Evolutionary conservation across 2,329 filamentous ascomycete genomes (phyloP), one percentile per base, ranked within the genome.

Genomic region (Westerdykella sp.): DNA sequence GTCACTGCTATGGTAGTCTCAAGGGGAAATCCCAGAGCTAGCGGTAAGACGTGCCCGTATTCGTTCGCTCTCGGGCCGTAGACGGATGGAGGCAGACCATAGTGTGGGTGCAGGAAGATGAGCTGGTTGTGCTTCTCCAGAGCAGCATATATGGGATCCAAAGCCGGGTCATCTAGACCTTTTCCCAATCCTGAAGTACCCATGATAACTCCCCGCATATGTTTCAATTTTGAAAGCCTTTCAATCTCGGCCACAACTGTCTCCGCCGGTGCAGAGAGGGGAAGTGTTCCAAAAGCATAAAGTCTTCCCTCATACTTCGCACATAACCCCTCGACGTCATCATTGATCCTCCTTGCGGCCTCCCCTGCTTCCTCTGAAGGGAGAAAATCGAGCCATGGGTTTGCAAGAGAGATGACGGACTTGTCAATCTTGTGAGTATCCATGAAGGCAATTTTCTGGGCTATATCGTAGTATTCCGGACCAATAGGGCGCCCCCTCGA

Each of bases 381-480:
- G 0, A 95, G 69, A 61, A 95, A 96, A 67, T 96, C 90, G 2
- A 96, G 77, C 90, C 90, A 96, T 0, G 90, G 90, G 60, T 96
- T 96, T 12, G 90, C 90, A 16, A 95, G 80, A 1, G 87, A 93
- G 49, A 96, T 81, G 40, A 95, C 85, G 1, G 86, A 93, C 50
- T 84, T 81, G 65, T 85, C 78, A 63, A 96, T 95, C 41, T 72
- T 72, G 69, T 96, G 90, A 13, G 75, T 78, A 63, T 88, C 77
- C 90, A 96, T 96, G 70, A 96, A 95, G 39, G 80, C 75, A 12
- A 95, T 75, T 61, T 95, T 96, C 55, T 87, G 76, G 13, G 74
- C 70, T 45, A 95, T 82, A 36, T 87, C 86, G 49, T 83, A 87
- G 73, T 91, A 96, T 57, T 90, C 86, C 1, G 80, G 74, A 16